phyloP scores from a whole-genome alignment of 306 rosid species.

The Cicer judaicum region DNA sequence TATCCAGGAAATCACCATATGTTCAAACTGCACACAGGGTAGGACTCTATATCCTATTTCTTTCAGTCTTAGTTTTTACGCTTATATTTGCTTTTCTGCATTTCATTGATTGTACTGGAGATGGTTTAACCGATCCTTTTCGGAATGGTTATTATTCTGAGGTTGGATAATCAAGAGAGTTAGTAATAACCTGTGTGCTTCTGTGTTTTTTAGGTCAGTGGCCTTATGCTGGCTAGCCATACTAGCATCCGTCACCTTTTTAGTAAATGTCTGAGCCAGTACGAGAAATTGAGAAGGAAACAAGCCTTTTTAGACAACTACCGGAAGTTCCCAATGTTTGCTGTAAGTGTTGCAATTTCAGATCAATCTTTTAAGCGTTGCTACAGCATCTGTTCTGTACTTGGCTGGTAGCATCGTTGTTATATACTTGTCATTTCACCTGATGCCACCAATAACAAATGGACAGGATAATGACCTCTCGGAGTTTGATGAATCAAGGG shows the following conservation, averaged over 20 bases:
- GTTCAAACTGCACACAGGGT: constrained; percentile 99
- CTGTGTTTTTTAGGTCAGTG: constrained; percentile 78
- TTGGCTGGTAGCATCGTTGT: constrained; percentile 35
- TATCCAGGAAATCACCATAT: constrained; percentile 97
- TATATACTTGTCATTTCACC: constrained; percentile 37
- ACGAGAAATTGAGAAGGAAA: constrained; percentile 91
- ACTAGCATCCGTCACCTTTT: constrained; percentile 98
- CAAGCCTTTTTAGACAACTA: constrained; percentile 98
- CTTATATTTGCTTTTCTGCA: constrained; percentile 13
- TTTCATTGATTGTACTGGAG: constrained; percentile 26
- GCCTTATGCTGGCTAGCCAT: constrained; percentile 98
- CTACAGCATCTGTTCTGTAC: constrained; percentile 38
- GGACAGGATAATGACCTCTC: constrained; percentile 98
- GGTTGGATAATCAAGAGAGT: constrained; percentile 3
- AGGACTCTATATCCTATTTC: constrained; percentile 33
- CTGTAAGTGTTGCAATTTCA: constrained; percentile 64
- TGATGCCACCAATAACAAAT: constrained; percentile 38
- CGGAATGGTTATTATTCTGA: constrained; percentile 15
- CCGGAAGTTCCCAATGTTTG: constrained; percentile 98
- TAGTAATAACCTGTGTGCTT: constrained; percentile 40
- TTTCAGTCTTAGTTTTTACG: constrained; percentile 8
- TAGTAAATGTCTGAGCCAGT: constrained; percentile 97
- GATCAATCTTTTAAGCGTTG: constrained; percentile 10
- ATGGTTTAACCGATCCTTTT: neutral
- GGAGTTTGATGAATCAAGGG: constrained; percentile 98